phyloP scores from a whole-genome alignment of 495 filamentous ascomycete species.

The Podospora pseudoanserina region DNA sequence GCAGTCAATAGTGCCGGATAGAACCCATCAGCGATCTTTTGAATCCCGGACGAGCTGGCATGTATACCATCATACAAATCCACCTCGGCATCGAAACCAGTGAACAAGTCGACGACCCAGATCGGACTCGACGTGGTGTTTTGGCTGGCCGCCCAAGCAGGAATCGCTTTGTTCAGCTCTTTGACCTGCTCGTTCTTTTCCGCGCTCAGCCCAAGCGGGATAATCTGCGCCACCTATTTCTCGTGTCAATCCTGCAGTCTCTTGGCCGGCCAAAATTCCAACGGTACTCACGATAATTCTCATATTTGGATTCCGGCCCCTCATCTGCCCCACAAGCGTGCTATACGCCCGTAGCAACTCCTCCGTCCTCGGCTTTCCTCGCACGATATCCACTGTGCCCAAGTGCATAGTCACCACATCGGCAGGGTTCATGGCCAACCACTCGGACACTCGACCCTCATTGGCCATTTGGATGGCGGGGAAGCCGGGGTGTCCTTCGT shows the following conservation, averaged over 20 bases:
- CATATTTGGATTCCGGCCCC: conserved; percentile 44
- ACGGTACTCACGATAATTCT: conserved; percentile 47
- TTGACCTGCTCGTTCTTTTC: conserved; percentile 39
- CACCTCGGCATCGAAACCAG: conserved; percentile 37
- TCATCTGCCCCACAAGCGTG: conserved; percentile 45
- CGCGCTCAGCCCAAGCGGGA: conserved; percentile 38
- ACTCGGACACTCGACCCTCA: conserved; percentile 46
- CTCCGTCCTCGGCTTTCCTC: conserved; percentile 38
- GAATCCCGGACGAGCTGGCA: conserved; percentile 32
- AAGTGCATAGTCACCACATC: conserved; percentile 53
- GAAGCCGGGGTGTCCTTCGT: conserved; percentile 55
- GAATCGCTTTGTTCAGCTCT: conserved; percentile 48
- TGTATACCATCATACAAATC: conserved; percentile 50
- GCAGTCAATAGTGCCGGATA: conserved; percentile 4
- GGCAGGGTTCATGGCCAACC: conserved; percentile 46
- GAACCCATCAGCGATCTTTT: conserved; percentile 3
- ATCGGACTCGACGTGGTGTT: conserved; percentile 50
- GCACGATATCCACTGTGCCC: conserved; percentile 51
- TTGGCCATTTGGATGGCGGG: conserved; percentile 49
- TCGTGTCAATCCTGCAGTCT: background rate
- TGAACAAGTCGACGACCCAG: conserved; percentile 50
- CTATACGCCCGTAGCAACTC: conserved; percentile 48
- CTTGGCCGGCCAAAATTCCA: background rate
- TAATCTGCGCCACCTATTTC: conserved; percentile 51
- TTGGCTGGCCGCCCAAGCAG: conserved; percentile 40